A percentile compares a stretch with the other conserved stretches of the same genome.
phyloP scores from a whole-genome alignment of 352 stramenopile genomes.

The Phytopythium chamaehyphon region DNA sequence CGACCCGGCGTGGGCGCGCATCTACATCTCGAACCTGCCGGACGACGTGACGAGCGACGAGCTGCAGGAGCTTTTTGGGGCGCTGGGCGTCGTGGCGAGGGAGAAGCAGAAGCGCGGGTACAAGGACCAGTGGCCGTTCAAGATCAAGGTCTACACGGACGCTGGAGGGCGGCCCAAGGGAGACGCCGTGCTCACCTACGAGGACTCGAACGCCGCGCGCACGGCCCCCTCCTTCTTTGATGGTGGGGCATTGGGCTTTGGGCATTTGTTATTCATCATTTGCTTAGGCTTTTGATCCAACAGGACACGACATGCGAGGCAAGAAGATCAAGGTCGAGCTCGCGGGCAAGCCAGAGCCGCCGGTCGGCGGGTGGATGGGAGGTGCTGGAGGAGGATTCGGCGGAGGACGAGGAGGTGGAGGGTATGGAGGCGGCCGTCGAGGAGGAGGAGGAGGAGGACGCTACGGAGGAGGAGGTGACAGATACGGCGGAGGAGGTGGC shows the following conservation, averaged over 20 bases:
- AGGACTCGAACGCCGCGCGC: slow-evolving; percentile 79
- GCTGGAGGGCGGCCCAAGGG: slow-evolving; percentile 66
- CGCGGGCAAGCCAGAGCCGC: slow-evolving; percentile 75
- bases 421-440: slow-evolving; percentile 35
- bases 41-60: slow-evolving; percentile 72
- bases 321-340: slow-evolving; percentile 87
- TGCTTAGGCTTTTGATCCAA: no score
- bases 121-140: slow-evolving; percentile 89
- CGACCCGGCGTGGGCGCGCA: slow-evolving; percentile 76
- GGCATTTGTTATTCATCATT: slow-evolving; percentile 1
- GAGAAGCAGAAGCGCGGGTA: slow-evolving; percentile 87
- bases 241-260: slow-evolving; percentile 20
- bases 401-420: slow-evolving; percentile 33
- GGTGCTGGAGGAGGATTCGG: slow-evolving; percentile 36
- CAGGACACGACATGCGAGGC: slow-evolving; percentile 67
- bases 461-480: slow-evolving; percentile 33
- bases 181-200: slow-evolving; percentile 82
- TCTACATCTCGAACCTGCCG: slow-evolving; percentile 87
- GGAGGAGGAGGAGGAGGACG: slow-evolving; percentile 29
- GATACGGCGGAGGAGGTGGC: slow-evolving; percentile 20
- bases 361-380: slow-evolving; percentile 64
- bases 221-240: slow-evolving; percentile 84
- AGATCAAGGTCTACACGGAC: slow-evolving; percentile 89
- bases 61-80: slow-evolving; percentile 83
- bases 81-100: slow-evolving; percentile 72